Percentiles rank a stretch among this genome's conserved stretches.
Conservation (phyloP, 2,329 filamentous ascomycete species). For the Penicillium decumbens region DNA sequence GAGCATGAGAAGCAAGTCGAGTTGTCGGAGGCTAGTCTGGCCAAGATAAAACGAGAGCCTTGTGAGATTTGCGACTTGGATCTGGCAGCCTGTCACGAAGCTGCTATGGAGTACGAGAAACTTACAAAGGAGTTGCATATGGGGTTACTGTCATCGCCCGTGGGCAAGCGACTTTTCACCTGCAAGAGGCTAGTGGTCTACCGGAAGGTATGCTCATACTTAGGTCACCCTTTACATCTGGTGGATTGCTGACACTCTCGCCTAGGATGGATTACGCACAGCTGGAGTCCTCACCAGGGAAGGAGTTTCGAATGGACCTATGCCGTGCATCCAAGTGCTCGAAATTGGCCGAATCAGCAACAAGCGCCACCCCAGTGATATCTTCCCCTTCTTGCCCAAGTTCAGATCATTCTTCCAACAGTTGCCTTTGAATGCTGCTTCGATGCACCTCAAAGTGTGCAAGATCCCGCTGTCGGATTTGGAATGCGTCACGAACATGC, state of each 20-base stretch:
- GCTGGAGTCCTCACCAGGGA: slow-evolving; percentile 76
- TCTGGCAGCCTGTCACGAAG: slow-evolving; percentile 74
- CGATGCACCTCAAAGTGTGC: slow-evolving; percentile 63
- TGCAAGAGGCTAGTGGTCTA: slow-evolving; percentile 76
- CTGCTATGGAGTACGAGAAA: slow-evolving; percentile 72
- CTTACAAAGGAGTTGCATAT: slow-evolving; percentile 78
- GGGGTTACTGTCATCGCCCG: slow-evolving; percentile 69
- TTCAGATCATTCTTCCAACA: slow-evolving; percentile 65
- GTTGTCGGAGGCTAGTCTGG: slow-evolving; percentile 83
- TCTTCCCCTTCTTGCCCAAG: slow-evolving; percentile 72
- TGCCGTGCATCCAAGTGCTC: slow-evolving; percentile 69
- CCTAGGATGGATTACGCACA: slow-evolving; percentile 70
- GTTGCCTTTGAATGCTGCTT: slow-evolving; percentile 61
- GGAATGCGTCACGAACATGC: slow-evolving; percentile 74
- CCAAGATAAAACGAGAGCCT: slow-evolving; percentile 78
- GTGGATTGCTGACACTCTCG: slow-evolving; percentile 17
- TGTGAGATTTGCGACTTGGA: slow-evolving; percentile 77
- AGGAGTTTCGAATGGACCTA: slow-evolving; percentile 61
- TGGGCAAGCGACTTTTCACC: slow-evolving; percentile 74
- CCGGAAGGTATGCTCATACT: slow-evolving; percentile 49
- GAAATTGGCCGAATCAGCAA: slow-evolving; percentile 67
- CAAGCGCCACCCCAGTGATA: slow-evolving; percentile 72
- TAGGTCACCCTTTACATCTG: not conserved
- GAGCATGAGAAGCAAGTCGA: slow-evolving; percentile 95
- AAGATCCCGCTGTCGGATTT: slow-evolving; percentile 72